Conservation (phyloP, 2,329 filamentous ascomycete species). For the Pseudogymnoascus sp. region DNA sequence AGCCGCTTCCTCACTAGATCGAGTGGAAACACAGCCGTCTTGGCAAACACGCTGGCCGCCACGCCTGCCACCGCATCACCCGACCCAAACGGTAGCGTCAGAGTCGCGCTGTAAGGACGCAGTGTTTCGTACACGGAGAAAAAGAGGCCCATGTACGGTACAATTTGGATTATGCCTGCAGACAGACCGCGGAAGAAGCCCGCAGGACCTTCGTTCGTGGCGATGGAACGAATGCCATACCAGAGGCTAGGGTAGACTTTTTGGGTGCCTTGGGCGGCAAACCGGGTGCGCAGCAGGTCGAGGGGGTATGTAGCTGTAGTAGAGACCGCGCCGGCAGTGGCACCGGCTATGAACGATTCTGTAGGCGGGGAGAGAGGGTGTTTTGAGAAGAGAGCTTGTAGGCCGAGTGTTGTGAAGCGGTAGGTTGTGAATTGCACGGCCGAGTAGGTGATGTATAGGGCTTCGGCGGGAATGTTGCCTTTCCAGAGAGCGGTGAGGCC, state of each 20-base stretch:
- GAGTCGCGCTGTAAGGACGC: slow-evolving; percentile 47
- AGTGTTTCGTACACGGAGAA: slow-evolving; percentile 82
- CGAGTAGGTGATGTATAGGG: slow-evolving; percentile 88
- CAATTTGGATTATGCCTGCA: slow-evolving; percentile 77
- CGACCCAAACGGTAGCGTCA: slow-evolving; percentile 60
- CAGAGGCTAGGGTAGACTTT: slow-evolving; percentile 69
- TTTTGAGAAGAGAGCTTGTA: slow-evolving; percentile 37
- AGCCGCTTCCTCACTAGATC: slow-evolving; percentile 88
- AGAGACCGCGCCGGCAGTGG: slow-evolving; percentile 70
- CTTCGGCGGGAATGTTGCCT: slow-evolving; percentile 90
- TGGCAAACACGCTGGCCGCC: slow-evolving; percentile 69
- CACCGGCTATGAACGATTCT: slow-evolving; percentile 78
- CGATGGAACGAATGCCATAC: slow-evolving; percentile 64
- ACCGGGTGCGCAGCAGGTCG: slow-evolving; percentile 85
- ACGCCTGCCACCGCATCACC: slow-evolving; percentile 80
- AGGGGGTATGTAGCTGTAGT: slow-evolving; percentile 85
- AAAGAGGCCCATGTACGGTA: slow-evolving; percentile 96
- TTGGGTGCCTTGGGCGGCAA: slow-evolving; percentile 84
- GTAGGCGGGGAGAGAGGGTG: slow-evolving; percentile 52
- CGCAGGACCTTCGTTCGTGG: slow-evolving; percentile 59
- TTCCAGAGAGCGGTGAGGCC: slow-evolving; percentile 89
- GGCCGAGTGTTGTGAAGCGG: slow-evolving; percentile 60
- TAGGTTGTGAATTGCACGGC: slow-evolving; percentile 87
- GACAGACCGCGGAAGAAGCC: slow-evolving; percentile 86
- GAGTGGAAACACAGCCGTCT: slow-evolving; percentile 85